Evolutionary conservation across 768 basidiomycete genomes (phyloP).

Genomic region (Rubroboletus pulcherrimus): DNA sequence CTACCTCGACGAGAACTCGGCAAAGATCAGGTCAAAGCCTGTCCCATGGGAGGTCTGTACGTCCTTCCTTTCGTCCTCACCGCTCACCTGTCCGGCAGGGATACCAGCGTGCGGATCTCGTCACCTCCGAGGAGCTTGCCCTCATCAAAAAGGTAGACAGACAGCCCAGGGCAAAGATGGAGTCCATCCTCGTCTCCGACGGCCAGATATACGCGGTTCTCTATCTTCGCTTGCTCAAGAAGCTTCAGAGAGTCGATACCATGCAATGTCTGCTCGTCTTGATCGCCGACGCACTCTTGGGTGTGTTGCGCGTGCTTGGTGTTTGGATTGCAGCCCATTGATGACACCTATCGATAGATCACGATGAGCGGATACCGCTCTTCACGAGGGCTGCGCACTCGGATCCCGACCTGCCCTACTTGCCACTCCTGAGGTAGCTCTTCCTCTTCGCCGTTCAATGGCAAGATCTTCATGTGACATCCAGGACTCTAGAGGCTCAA

Average conservation of each 20-base stretch:
- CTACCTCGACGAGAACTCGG: slow-evolving; percentile 82
- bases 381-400: slow-evolving; percentile 58
- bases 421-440: slow-evolving; percentile 66
- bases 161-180: slow-evolving; percentile 67
- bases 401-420: slow-evolving; percentile 80
- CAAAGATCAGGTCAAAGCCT: slow-evolving; percentile 84
- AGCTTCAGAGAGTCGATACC: slow-evolving; percentile 78
- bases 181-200: slow-evolving; percentile 78
- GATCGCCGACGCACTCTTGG: slow-evolving; percentile 83
- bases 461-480: slow-evolving; percentile 3
- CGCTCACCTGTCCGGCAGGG: slow-evolving; percentile 49
- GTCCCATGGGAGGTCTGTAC: slow-evolving; percentile 91
- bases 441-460: not conserved
- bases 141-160: slow-evolving; percentile 90
- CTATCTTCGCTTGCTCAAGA: slow-evolving; percentile 87
- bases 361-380: slow-evolving; percentile 80
- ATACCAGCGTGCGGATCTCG: slow-evolving; percentile 89
- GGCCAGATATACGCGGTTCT: slow-evolving; percentile 80
- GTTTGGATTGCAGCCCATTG: not conserved
- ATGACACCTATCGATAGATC: slow-evolving; percentile 46
- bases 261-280: slow-evolving; percentile 84
- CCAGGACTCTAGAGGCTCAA: slow-evolving; percentile 73
- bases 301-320: slow-evolving; percentile 38
- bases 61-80: not conserved
- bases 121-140: slow-evolving; percentile 81